Evolutionary conservation across 139 green algal species (phyloP).

Genomic region (Edaphochlamys debaryana): DNA sequence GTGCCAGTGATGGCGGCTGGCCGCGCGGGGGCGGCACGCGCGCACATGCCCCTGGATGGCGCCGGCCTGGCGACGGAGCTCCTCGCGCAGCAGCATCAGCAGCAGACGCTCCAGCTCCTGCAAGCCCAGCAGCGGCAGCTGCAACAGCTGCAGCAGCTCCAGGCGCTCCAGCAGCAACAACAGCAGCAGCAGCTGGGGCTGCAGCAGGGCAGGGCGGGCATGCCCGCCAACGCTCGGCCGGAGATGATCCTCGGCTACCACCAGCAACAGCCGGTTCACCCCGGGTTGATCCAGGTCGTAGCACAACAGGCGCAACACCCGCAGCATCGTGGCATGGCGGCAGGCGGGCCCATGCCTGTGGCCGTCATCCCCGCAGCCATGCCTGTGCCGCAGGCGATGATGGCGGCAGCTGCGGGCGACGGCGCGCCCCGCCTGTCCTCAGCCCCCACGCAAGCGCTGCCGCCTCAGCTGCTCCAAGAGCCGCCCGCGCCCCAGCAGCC

Average conservation of each 20-base stretch:
- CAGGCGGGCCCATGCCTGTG: no score
- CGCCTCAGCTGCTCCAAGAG: not conserved
- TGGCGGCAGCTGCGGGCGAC: not conserved
- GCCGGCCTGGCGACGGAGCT: not conserved
- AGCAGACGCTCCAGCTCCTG: not conserved
- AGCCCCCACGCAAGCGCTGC: not conserved
- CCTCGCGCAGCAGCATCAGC: not conserved
- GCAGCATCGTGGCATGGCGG: not conserved
- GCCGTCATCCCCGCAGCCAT: not conserved
- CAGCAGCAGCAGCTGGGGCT: slow-evolving; percentile 5
- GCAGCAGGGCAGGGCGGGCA: no score
- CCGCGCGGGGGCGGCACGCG: not conserved
- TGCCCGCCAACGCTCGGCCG: no score
- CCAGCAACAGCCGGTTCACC: not conserved
- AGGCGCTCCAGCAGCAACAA: not conserved
- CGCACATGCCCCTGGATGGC: not conserved
- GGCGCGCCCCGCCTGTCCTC: not conserved
- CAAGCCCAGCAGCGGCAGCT: not conserved
- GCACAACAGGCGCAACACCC: not conserved
- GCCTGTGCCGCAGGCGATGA: not conserved
- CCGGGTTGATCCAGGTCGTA: not conserved
- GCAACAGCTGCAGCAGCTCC: not conserved
- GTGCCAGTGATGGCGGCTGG: not conserved
- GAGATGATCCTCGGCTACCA: not conserved
- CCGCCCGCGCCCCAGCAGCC: not conserved